Conservation (phyloP, 2,329 filamentous ascomycete genomes). For the Coniochaeta prunicola region DNA sequence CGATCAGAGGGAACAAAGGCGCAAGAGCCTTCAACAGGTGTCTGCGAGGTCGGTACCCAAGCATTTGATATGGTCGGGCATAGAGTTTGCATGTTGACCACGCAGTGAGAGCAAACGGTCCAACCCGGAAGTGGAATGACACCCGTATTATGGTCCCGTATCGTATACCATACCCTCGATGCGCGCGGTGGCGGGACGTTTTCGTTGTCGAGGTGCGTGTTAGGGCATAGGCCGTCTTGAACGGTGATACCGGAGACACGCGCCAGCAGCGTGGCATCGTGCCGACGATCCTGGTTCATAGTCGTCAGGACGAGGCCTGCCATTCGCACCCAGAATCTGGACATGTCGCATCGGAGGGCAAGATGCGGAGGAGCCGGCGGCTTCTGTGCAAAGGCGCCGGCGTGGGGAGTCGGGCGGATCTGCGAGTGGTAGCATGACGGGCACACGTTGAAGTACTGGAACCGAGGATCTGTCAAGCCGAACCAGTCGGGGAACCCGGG, state of each 20-base stretch:
- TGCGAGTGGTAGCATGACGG: conserved; percentile 7
- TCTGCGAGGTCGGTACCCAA: conserved; percentile 1
- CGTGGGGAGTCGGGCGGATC: conserved; percentile 8
- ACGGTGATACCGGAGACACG: conserved; percentile 5
- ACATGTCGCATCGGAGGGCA: conserved; percentile 8
- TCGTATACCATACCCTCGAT: conserved; percentile 7
- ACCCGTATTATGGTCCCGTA: conserved; percentile 2
- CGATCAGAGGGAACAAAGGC: conserved; percentile 4
- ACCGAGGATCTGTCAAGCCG: conserved; percentile 5
- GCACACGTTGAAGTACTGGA: conserved; percentile 8
- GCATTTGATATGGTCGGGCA: conserved; percentile 5
- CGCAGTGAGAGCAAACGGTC: conserved; percentile 7
- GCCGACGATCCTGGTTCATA: conserved; percentile 6
- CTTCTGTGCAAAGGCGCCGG: conserved; percentile 6
- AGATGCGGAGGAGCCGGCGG: neutral
- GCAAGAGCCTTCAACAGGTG: neutral
- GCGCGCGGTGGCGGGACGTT: neutral
- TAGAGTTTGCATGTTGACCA: conserved; percentile 3
- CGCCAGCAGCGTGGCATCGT: conserved; percentile 4
- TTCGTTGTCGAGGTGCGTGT: neutral
- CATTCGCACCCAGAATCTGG: conserved; percentile 8
- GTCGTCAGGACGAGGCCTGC: conserved; percentile 9
- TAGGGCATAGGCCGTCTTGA: conserved; percentile 7
- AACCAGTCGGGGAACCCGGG: conserved; percentile 7
- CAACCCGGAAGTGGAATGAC: conserved; percentile 6